Base-by-base conservation (phyloP, 306 rosid species). In the Acmispon strigosus region DNA sequence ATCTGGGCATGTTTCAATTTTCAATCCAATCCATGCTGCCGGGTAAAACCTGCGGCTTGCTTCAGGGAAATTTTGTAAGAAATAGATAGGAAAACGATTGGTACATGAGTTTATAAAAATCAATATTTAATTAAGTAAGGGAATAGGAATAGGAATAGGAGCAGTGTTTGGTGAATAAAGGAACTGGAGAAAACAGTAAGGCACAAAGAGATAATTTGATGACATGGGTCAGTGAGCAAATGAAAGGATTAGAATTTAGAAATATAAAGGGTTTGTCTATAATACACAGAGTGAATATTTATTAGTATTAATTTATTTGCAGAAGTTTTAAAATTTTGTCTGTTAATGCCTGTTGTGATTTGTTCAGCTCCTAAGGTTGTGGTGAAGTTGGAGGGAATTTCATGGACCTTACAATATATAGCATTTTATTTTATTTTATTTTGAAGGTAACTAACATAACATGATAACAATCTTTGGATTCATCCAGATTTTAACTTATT, bases 101-200 rank as follows among this genome's bases (percentile, higher is more conserved):
- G 32, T 2, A 3, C 32, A 27, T 27, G 32, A 27, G 32, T 27
- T 2, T 27, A 27, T 27, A 27, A 2, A 27, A 27, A 32, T 32
- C 37, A 32, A 12, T n/a, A n/a, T n/a, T n/a, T 58, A 19, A 15
- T 49, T 34, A 67, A 16, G 8, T 19, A 22, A 11, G 39, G 48
- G 52, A 61, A 66, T 12, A n/a, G n/a, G n/a, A n/a, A n/a, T n/a
- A n/a, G n/a, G n/a, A n/a, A n/a, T n/a, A n/a, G n/a, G n/a, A 62
- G 17, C 5, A 54, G 50, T 10, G 72, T 76, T 85, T 72, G 84
- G 86, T 80, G 83, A 78, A 62, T 75, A 78, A 80, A 52, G 36
- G 75, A 84, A 66, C 34, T n/a, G 15, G 8, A 49, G 43, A 56
- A 47, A 78, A 65, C 48, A 37, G 77, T 52, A 47, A 64, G 42